Evolutionary conservation across 805 yeast genomes (phyloP), one percentile per base, ranked within the genome.

Genomic region (Clavispora asparagi): DNA sequence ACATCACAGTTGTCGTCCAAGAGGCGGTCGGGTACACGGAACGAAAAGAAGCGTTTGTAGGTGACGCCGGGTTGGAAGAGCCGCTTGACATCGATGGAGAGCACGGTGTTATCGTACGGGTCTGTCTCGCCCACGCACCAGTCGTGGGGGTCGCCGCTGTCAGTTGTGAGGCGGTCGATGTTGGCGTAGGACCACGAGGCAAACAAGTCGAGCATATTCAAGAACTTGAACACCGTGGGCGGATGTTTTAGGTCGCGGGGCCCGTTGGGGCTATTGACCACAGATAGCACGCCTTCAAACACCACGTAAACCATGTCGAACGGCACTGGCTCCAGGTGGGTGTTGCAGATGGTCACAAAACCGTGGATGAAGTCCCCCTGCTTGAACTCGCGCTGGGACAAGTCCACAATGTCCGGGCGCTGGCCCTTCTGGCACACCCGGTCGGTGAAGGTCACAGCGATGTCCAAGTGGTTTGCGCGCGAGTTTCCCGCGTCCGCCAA

Each of bases 41-140:
- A 71, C 7, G 68, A 61, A 51, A 70, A 71, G 49, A 68, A 70
- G 50, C 68, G 68, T 52, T 63, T 63, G 53, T 63, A 62, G 13
- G 56, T 57, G 25, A 51, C 54, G 1, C 54, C 50, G 1, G 65
- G 65, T 23, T 44, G 51, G 33, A 71, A 55, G 6, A 62, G 50
- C 48, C 65, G 62, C 17, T 56, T 49, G 29, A 37, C 41, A 45
- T 62, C 53, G 28, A 71, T 58, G 26, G 55, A 61, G 29, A 60
- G 48, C 9, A 45, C 42, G 23, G 69, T 59, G 26, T 62, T 60
- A 48, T 71, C 76, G 4, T 55, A 48, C 0, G 71, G 71, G 46
- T 71, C 76, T 1, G 40, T 29, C 6, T 45, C 50, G 4, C 40
- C 49, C 27, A 62, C 68, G 52, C 77, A 71, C 77, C 77, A 71